Evolutionary conservation across 2,329 filamentous ascomycete genomes (phyloP).

Genomic region (Waltergamsia citrina): DNA sequence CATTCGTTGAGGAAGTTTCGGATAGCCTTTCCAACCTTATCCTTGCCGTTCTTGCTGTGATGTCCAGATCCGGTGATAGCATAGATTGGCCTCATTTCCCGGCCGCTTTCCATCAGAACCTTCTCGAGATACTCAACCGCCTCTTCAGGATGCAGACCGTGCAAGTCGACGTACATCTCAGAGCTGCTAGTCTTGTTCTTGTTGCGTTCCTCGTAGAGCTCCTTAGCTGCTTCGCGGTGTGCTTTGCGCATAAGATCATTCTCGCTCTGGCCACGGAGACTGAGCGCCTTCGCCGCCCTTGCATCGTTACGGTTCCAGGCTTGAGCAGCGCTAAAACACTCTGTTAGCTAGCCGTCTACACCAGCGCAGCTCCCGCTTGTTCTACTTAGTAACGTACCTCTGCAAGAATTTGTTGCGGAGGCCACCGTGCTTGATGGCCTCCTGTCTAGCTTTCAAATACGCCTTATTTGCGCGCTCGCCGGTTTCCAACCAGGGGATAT

Average conservation of each 20-base stretch:
- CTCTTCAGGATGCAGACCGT: conserved; percentile 97
- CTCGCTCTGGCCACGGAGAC: conserved; percentile 88
- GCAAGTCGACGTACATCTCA: conserved; percentile 90
- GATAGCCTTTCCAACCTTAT: conserved; percentile 94
- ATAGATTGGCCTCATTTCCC: conserved; percentile 70
- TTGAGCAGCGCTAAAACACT: conserved; percentile 89
- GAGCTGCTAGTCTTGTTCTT: conserved; percentile 47
- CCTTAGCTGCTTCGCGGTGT: conserved; percentile 83
- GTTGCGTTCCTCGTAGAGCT: conserved; percentile 91
- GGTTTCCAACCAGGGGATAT: conserved; percentile 95
- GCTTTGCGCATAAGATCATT: conserved; percentile 97
- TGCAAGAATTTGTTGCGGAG: conserved; percentile 95
- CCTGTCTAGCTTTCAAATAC: conserved; percentile 88
- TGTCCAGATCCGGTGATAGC: conserved; percentile 95
- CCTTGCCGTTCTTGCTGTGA: conserved; percentile 97
- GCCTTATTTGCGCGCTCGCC: conserved; percentile 84
- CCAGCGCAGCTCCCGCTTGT: too few species aligned
- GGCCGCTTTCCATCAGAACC: conserved; percentile 73
- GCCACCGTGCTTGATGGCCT: conserved; percentile 95
- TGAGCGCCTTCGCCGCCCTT: conserved; percentile 88
- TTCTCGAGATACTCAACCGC: conserved; percentile 89
- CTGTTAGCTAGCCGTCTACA: too few species aligned
- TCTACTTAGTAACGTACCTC: conserved; percentile 46
- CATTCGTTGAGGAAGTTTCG: conserved; percentile 88
- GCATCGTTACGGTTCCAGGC: conserved; percentile 98